Conservation (phyloP, 805 yeast species). For the Nakazawaea anatomiae region DNA sequence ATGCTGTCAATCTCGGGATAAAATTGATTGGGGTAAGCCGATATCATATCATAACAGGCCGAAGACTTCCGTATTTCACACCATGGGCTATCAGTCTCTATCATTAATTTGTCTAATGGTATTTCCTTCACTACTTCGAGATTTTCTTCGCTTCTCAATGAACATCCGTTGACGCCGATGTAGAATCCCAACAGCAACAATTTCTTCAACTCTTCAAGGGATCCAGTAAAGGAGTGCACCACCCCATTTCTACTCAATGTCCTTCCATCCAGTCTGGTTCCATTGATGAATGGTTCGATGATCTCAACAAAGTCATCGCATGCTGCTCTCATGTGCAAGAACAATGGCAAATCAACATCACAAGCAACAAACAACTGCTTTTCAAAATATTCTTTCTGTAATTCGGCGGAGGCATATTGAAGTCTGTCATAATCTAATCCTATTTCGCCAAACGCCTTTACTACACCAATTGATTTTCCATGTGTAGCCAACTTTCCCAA, state of each 20-base stretch:
- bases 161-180: slow-evolving; percentile 90
- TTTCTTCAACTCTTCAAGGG: slow-evolving; percentile 52
- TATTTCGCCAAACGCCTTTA: slow-evolving; percentile 89
- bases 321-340: slow-evolving; percentile 86
- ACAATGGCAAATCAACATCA: slow-evolving; percentile 64
- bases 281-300: slow-evolving; percentile 53
- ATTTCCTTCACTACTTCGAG: slow-evolving; percentile 56
- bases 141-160: slow-evolving; percentile 74
- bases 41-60: slow-evolving; percentile 57
- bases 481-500: slow-evolving; percentile 43
- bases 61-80: slow-evolving; percentile 87
- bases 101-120: slow-evolving; percentile 66
- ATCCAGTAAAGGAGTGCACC: slow-evolving; percentile 93
- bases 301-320: slow-evolving; percentile 70
- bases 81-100: slow-evolving; percentile 99
- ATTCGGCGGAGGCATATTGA: slow-evolving; percentile 61
- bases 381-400: slow-evolving; percentile 63
- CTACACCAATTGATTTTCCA: slow-evolving; percentile 44
- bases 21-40: slow-evolving; percentile 48
- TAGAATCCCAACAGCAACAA: slow-evolving; percentile 56
- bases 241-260: slow-evolving; percentile 53
- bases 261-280: slow-evolving; percentile 26
- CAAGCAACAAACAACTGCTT: slow-evolving; percentile 65
- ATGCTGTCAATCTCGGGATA: slow-evolving; percentile 36
- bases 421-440: slow-evolving; percentile 94